These are phyloP conservation scores for Blastobotrys illinoisensis DNA, from an alignment of 1,139 yeast species.

Conservation along the genomic window DNA sequence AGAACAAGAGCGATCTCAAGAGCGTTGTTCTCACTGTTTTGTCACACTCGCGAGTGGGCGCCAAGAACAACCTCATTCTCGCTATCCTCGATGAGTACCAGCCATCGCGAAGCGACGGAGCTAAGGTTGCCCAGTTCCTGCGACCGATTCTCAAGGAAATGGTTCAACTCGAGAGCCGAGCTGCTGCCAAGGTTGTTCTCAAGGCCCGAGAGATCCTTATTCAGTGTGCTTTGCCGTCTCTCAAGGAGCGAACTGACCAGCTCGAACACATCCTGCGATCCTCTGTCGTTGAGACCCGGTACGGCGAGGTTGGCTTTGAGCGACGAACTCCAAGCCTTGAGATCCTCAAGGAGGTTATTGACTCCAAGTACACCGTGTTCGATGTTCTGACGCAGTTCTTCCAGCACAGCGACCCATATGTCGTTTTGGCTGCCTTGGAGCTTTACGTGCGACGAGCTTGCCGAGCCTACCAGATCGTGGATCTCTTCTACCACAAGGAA, in stretches of 20 bases:
- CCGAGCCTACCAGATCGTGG: constrained; percentile 88
- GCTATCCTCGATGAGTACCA: constrained; percentile 74
- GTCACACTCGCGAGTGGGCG: constrained; percentile 89
- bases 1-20: constrained; percentile 67
- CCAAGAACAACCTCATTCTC: constrained; percentile 82
- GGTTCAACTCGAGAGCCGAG: constrained; percentile 83
- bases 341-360: constrained; percentile 83
- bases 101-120: constrained; percentile 55
- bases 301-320: constrained; percentile 69
- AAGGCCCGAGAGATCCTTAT: constrained; percentile 94
- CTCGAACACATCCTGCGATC: constrained; percentile 91
- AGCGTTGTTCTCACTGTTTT: constrained; percentile 68
- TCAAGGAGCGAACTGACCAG: constrained; percentile 94
- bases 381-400: constrained; percentile 93
- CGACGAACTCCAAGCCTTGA: constrained; percentile 81
- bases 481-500: constrained; percentile 59
- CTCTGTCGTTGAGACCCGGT: constrained; percentile 76
- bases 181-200: constrained; percentile 90
- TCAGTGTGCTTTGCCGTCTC: constrained; percentile 93
- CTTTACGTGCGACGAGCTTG: constrained; percentile 95
- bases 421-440: constrained; percentile 93
- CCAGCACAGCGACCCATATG: constrained; percentile 77
- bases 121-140: constrained; percentile 60
- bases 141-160: constrained; percentile 67
- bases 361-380: constrained; percentile 91